These are phyloP conservation scores for Eragrostis tef DNA, from an alignment of 202 grass and related monocot species.

Conservation along the genomic window DNA sequence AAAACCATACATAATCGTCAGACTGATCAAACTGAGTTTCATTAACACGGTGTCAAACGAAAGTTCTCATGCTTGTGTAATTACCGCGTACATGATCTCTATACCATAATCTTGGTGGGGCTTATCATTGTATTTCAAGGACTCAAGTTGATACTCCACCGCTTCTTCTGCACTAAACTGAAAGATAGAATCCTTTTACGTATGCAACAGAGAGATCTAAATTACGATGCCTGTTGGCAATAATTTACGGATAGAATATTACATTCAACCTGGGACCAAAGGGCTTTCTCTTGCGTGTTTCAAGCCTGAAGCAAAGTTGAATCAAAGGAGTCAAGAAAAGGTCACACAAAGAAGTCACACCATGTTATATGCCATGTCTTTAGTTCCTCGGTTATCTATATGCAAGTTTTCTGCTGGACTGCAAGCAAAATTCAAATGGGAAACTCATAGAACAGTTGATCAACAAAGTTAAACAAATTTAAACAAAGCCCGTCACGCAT, in stretches of 20 bases:
- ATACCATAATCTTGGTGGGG: slow-evolving; percentile 85
- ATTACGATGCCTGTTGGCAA: slow-evolving; percentile 1
- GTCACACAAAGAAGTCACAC: neutral
- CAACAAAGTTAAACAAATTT: neutral
- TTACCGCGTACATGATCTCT: slow-evolving; percentile 99
- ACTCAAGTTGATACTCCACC: slow-evolving; percentile 79
- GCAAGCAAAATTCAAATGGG: neutral
- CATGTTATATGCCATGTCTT: neutral
- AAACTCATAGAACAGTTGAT: slow-evolving; percentile 6
- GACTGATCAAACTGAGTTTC: slow-evolving; percentile 15
- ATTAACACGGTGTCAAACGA: slow-evolving; percentile 8
- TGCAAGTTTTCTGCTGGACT: neutral
- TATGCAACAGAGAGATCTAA: slow-evolving; percentile 20
- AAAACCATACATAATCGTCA: slow-evolving; percentile 40
- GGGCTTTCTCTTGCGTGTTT: slow-evolving; percentile 72
- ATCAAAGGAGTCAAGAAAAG: neutral
- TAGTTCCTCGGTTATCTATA: slow-evolving; percentile 29
- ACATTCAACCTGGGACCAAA: slow-evolving; percentile 85
- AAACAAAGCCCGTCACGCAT: neutral
- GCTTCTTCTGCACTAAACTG: slow-evolving; percentile 95
- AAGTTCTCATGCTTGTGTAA: slow-evolving; percentile 17
- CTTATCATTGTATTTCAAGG: slow-evolving; percentile 88
- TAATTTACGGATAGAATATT: slow-evolving; percentile 48
- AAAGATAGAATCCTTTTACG: slow-evolving; percentile 44
- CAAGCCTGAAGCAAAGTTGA: slow-evolving; percentile 60